phyloP scores from a whole-genome alignment of 176 grass and related monocot genomes.

The Rhipidocladum racemiflorum region DNA sequence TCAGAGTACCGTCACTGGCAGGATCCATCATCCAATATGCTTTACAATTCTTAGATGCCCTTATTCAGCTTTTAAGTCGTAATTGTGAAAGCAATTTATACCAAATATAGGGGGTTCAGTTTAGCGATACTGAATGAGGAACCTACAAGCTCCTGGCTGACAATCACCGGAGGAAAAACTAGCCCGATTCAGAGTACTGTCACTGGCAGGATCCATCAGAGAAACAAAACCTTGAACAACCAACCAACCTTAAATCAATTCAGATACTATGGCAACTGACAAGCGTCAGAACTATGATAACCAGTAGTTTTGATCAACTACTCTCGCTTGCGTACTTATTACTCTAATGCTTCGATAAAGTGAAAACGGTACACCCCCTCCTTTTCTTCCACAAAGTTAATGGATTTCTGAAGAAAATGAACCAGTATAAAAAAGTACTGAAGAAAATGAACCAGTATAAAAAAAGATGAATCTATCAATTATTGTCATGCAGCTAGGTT shows the following conservation, averaged over 20 bases:
- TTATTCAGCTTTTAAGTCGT: not conserved
- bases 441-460: not conserved
- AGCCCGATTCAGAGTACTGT: not conserved
- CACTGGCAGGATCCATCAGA: not conserved
- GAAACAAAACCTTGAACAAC: not conserved
- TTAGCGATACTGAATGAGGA: not conserved
- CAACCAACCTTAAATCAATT: not conserved
- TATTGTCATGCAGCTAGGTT: slow-evolving; percentile 4
- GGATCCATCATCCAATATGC: not conserved
- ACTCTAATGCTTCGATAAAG: slow-evolving; percentile 7
- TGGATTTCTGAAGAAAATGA: not conserved
- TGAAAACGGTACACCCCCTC: not conserved
- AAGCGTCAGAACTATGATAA: not conserved
- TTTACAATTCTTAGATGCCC: not conserved
- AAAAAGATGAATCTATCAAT: not conserved
- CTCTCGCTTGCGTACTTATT: not conserved
- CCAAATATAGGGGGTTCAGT: not conserved
- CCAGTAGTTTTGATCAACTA: slow-evolving; percentile 7
- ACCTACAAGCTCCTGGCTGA: not conserved
- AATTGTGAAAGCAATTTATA: slow-evolving; percentile 3
- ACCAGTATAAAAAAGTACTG: not conserved
- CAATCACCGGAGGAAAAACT: slow-evolving; percentile 10
- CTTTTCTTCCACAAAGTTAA: not conserved
- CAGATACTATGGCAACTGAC: not conserved
- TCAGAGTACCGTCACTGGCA: not conserved